Evolutionary conservation across 768 basidiomycete genomes (phyloP), one percentile per base, ranked within the genome.

Genomic region (Pleurotus tuber-regium): DNA sequence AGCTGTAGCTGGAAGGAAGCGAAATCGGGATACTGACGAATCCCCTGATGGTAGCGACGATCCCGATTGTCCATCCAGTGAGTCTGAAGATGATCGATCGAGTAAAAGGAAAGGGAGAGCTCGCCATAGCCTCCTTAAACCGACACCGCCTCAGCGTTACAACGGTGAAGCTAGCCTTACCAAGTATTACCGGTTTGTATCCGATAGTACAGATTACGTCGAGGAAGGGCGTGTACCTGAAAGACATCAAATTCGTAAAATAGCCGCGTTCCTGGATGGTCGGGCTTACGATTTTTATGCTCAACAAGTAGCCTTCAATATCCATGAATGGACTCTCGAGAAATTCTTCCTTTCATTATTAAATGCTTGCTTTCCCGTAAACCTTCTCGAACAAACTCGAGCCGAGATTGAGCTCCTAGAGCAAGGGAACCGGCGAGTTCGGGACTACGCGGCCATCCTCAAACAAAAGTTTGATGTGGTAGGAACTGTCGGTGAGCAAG

Each of bases 301-400:
- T 0, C 54, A 62, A 14, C 56, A 63, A 7, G 66, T 73, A 0
- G 52, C 68, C 0, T 38, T 52, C 1, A 59, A 61, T 4, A 52
- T 58, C 0, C 50, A 62, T 2, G 28, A 58, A 0, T 74, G 70
- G 69, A 54, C 24, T 0, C 29, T 73, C 0, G 26, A 54, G 7
- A 21, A 58, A 0, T 72, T 73, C 51, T 71, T 70, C 48, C 11
- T 47, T 2, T 63, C 59, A 29, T 14, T 74, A 14, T 71, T 70
- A 43, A 59, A 71, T 16, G 66, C 68, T 24, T 70, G 71, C 25
- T 74, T 73, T 56, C 69, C 70, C 0, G 38, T 61, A 0, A 57
- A 69, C 29, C 70, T 25, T 11, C 24, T 46, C n/a, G 25, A 46
- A 1, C 10, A 14, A 6, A 23, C 26, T 14, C 36, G 61, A 0